Evolutionary conservation across 805 yeast genomes (phyloP).

Genomic region (Schwanniomyces sp.): DNA sequence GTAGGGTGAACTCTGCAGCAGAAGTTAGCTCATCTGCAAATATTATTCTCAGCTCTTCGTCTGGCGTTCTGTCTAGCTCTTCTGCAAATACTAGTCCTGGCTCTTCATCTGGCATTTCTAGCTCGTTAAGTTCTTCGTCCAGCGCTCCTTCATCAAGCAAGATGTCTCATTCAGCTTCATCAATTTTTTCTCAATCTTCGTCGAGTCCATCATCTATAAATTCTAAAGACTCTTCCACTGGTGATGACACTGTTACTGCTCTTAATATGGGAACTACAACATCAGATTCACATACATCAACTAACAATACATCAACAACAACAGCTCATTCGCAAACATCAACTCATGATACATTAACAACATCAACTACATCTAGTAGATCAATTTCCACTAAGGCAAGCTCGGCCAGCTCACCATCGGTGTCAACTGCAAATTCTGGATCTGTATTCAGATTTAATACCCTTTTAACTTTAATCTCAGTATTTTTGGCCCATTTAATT

Average conservation of each 20-base stretch:
- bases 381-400: not conserved
- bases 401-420: slow-evolving; percentile 2
- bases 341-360: not conserved
- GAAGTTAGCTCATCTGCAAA: slow-evolving; percentile 27
- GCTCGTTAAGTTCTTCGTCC: not conserved
- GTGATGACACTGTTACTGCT: too few relatives aligned
- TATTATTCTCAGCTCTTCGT: too few relatives aligned
- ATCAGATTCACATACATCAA: not conserved
- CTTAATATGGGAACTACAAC: not conserved
- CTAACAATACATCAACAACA: not conserved
- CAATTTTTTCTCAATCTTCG: too few relatives aligned
- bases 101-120: not conserved
- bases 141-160: too few relatives aligned
- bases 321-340: not conserved
- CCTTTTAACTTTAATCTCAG: not conserved
- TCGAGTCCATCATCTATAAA: too few relatives aligned
- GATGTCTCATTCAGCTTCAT: too few relatives aligned
- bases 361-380: not conserved
- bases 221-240: too few relatives aligned
- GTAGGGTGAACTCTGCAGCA: slow-evolving; percentile 37
- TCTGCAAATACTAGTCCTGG: not conserved
- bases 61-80: not conserved
- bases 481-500: not conserved
- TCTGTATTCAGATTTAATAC: not conserved
- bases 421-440: not conserved